These are phyloP conservation scores for Trametes cingulata DNA, from an alignment of 768 basidiomycete species.

Conservation along the genomic window DNA sequence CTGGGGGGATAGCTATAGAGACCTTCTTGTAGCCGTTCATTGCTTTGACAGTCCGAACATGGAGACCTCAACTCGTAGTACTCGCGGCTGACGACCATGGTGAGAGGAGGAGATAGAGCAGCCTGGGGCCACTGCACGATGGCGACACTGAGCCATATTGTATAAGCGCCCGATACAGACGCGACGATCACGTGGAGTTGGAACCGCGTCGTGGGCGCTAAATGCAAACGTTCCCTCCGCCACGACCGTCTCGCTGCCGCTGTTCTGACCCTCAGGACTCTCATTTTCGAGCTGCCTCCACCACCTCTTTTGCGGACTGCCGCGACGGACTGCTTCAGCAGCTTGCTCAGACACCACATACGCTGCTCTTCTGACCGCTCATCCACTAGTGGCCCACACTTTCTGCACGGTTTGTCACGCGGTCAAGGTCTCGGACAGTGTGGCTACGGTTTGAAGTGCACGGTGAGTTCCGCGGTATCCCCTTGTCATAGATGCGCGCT, in stretches of 20 bases:
- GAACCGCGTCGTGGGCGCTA: slow-evolving; percentile 14
- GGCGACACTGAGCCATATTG: background rate
- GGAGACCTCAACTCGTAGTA: no score
- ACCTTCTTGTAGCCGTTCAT: no score
- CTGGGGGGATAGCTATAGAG: no score
- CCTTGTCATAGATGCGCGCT: background rate
- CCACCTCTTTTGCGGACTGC: background rate
- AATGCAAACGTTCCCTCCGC: background rate
- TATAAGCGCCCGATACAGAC: background rate
- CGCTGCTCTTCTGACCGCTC: no score
- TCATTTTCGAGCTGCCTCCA: background rate
- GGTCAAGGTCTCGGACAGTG: background rate
- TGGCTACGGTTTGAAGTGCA: background rate
- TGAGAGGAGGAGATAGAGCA: no score
- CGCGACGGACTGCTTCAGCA: background rate
- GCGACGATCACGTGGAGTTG: slow-evolving; percentile 19
- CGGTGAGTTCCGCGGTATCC: background rate
- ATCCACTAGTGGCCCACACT: no score
- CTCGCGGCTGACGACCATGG: no score
- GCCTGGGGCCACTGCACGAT: no score
- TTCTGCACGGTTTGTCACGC: no score
- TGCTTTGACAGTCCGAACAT: no score
- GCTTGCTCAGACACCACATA: background rate
- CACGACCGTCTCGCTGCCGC: background rate
- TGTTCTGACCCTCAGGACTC: background rate